Base-by-base conservation (phyloP, 2,329 filamentous ascomycete genomes). In the Apiospora kogelbergensis region DNA sequence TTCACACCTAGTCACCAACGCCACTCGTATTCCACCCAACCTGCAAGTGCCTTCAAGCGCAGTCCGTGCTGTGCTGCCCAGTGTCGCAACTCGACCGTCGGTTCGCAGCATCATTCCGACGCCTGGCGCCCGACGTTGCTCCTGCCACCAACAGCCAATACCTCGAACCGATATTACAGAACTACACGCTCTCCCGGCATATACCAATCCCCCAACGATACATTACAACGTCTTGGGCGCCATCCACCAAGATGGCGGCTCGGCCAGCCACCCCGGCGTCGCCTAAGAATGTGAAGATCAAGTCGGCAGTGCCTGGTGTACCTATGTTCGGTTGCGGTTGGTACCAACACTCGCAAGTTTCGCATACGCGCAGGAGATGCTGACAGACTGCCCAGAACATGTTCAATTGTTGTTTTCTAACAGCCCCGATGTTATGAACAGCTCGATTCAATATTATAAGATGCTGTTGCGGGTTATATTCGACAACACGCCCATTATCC, bases 391-490 rank as follows among this genome's bases (percentile, higher is more conserved):
- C 44, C 66, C 64, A 94, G 92, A 93, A 78, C 92, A 95, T 79
- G 86, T 93, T 65, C 90, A 93, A 78, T 83, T 85, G 30, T 86
- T 94, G 70, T 84, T 94, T 42, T 85, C 83, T 42, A 87, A 85
- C 74, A 85, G 83, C 63, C 87, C 89, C 71, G 88, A 90, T 71
- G 87, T 88, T 20, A 90, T 89, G 80, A 90, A 92, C 74, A 89
- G 86, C 71, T 91, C 90, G 24, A 88, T 93, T 70, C 84, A 88
- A 68, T 88, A 92, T 74, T 95, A 95, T 80, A 92, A 91, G 76
- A 86, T 88, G 76, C 88, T 93, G 70, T 83, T 94, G 46, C 86
- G 90, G 70, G 88, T 88, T 69, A 90, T 95, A 72, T 91, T 91
- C 80, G 91, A 94, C 78, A 84, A 87, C 71, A 88, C 84, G 65